Conservation (phyloP, 2,329 filamentous ascomycete genomes). For the Aurifilum marmelostoma region DNA sequence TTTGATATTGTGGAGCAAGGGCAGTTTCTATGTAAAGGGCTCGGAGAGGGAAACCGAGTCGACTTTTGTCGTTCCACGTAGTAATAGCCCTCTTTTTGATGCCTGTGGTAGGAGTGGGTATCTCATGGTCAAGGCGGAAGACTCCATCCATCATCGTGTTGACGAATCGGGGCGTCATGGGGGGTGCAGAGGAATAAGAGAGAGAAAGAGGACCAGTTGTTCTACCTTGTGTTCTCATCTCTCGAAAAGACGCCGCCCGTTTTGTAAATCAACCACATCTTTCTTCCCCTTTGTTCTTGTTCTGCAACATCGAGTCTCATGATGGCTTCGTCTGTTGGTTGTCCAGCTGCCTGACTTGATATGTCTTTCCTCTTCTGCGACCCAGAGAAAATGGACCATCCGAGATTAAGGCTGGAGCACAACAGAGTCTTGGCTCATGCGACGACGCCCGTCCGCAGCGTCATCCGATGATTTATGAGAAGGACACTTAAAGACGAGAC, state of each 20-base stretch:
- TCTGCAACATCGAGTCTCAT: background rate
- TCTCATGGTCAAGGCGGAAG: background rate
- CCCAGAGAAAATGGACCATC: background rate
- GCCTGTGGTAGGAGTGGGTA: background rate
- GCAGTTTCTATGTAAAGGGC: background rate
- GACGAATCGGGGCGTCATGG: background rate
- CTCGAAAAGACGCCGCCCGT: background rate
- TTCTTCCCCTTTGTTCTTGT: background rate
- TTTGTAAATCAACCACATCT: background rate
- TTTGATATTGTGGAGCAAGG: constrained; percentile 17
- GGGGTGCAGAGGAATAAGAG: background rate
- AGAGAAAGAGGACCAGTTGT: background rate
- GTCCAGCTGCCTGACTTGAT: background rate
- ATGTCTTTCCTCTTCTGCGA: background rate
- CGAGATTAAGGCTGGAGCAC: constrained; percentile 6
- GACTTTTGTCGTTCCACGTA: background rate
- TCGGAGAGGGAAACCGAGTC: background rate
- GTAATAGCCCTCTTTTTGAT: background rate
- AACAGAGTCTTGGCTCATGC: background rate
- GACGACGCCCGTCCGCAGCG: background rate
- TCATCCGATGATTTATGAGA: background rate
- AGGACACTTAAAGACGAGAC: background rate
- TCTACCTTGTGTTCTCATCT: background rate
- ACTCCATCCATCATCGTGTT: background rate
- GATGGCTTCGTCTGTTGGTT: background rate